phyloP scores from a whole-genome alignment of 2,329 filamentous ascomycete genomes.

The Clarireedia hainanense region DNA sequence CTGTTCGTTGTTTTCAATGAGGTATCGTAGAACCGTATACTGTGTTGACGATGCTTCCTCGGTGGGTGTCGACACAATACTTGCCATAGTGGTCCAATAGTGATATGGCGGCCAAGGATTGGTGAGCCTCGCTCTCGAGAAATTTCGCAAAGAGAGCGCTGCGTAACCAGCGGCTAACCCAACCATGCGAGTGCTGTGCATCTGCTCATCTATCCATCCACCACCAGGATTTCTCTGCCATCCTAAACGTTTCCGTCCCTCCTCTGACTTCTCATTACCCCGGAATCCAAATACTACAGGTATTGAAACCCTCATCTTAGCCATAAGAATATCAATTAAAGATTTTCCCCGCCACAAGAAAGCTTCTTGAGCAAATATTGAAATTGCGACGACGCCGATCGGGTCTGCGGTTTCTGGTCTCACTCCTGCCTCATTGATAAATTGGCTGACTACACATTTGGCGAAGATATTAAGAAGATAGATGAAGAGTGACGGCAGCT shows the following conservation, averaged over 20 bases:
- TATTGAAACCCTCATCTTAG: slow-evolving; percentile 74
- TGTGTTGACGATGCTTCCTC: slow-evolving; percentile 65
- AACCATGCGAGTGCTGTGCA: slow-evolving; percentile 75
- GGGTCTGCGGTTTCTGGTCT: slow-evolving; percentile 64
- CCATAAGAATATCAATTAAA: slow-evolving; percentile 76
- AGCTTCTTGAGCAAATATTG: slow-evolving; percentile 62
- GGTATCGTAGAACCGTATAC: slow-evolving; percentile 58
- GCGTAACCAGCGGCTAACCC: slow-evolving; percentile 81
- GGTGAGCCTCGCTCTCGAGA: slow-evolving; percentile 54
- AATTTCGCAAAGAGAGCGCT: slow-evolving; percentile 74
- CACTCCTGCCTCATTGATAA: slow-evolving; percentile 57
- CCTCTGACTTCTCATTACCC: slow-evolving; percentile 65
- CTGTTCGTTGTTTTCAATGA: slow-evolving; percentile 65
- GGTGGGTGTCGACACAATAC: slow-evolving; percentile 67
- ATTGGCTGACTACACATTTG: slow-evolving; percentile 65
- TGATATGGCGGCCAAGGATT: slow-evolving; percentile 72
- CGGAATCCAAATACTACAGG: slow-evolving; percentile 80
- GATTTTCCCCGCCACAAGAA: slow-evolving; percentile 60
- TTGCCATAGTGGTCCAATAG: slow-evolving; percentile 75
- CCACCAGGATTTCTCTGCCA: slow-evolving; percentile 51
- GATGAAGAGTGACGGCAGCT: slow-evolving; percentile 57
- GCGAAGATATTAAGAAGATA: slow-evolving; percentile 71
- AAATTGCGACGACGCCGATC: slow-evolving; percentile 67
- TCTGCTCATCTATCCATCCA: slow-evolving; percentile 56
- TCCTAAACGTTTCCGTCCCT: slow-evolving; percentile 60